Base-by-base conservation (phyloP, 805 yeast species). In the Wickerhamomyces bovis region DNA sequence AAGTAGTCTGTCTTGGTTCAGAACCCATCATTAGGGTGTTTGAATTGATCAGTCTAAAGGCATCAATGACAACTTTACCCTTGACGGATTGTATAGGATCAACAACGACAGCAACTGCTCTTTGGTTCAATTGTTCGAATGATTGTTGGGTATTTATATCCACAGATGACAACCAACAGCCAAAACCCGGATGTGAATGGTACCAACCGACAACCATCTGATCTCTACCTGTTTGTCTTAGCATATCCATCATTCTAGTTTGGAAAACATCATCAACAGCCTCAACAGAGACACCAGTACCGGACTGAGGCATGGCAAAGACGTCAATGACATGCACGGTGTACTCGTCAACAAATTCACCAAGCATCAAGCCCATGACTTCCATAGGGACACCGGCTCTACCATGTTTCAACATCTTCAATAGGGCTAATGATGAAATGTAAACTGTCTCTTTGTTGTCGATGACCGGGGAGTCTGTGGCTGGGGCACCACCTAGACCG, bases 121-220 rank as follows among this genome's bases (percentile, higher is more conserved):
- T 77, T 53, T 83, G 84, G 66, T 92, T 92, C 67, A 94, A 80
- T 67, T 89, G 97, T 65, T 94, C 99, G 63, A 94, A 94, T 31
- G 97, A 88, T 65, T 92, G 97, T 64, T 94, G 99, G 3, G 99
- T 94, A 67, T 89, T 89, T 50, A 94, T 95, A 77, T 94, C 99
- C 25, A 94, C 98, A 25, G 90, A 82, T 12, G 98, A 90, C 57
- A 94, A 76, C 99, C 99, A 94, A 73, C 99, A 94, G n/a, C 99
- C 99, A 65, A 92, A 94, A 16, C 99, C 99, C 5, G 99, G 99
- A 69, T 94, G 99, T 13, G 98, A 90, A 65, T 94, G 99, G 72
- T 94, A 94, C 99, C 99, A 94, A 30, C 99, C 99, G 43, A 94
- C 99, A 45, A 94, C 99, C 88, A 88, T 89, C 66, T 94, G 95